Conservation (phyloP, 352 stramenopile species). For the Globisporangium spinosum region DNA sequence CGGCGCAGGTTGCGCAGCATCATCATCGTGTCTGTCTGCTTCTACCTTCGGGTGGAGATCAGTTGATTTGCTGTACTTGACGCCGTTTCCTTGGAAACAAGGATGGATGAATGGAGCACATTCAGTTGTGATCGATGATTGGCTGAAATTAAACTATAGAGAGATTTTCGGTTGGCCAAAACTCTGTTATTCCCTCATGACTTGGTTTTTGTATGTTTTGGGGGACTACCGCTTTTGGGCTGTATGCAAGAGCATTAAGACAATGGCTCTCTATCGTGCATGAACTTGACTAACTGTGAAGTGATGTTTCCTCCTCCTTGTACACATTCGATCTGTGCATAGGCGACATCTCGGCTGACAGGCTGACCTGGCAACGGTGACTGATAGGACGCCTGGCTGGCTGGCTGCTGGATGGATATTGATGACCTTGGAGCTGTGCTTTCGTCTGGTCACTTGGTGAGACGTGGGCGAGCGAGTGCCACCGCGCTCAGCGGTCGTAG, state of each 20-base stretch:
- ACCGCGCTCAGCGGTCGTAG: conserved; percentile 34
- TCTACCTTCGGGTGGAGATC: neutral
- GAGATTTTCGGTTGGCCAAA: conserved; percentile 22
- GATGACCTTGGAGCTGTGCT: neutral
- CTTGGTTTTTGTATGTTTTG: neutral
- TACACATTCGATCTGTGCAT: conserved; percentile 7
- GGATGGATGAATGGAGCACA: conserved; percentile 9
- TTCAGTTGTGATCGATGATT: conserved; percentile 10
- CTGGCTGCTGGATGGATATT: neutral
- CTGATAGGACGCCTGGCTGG: neutral
- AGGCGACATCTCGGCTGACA: neutral
- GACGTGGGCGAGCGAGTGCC: neutral
- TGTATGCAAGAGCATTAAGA: neutral
- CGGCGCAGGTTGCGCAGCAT: conserved; percentile 40
- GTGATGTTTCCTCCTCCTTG: neutral
- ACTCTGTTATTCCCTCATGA: neutral
- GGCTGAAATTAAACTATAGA: conserved; percentile 26
- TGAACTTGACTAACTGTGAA: neutral
- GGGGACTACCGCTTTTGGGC: neutral
- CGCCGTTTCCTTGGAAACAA: neutral
- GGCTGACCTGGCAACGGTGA: neutral
- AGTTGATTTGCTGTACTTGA: neutral
- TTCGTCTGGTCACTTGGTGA: neutral
- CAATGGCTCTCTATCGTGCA: neutral
- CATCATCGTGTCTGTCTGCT: conserved; percentile 5